These are phyloP conservation scores for Claviceps fusiformis DNA, from an alignment of 2,329 filamentous ascomycete species.

Conservation along the genomic window DNA sequence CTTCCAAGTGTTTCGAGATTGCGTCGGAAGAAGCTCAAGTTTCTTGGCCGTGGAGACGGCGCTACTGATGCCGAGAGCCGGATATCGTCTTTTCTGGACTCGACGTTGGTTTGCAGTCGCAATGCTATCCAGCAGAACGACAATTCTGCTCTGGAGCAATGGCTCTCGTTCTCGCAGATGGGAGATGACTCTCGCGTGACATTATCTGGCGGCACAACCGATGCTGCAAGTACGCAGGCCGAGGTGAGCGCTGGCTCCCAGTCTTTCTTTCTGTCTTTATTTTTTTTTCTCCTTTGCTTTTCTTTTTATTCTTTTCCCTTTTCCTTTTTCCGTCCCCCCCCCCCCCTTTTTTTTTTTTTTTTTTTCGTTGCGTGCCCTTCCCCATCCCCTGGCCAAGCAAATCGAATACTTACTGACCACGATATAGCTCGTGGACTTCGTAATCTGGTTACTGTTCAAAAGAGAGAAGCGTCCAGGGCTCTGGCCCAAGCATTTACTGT, in stretches of 20 bases:
- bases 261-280: not conserved
- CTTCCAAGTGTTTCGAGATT: conserved; percentile 55
- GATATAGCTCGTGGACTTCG: conserved; percentile 60
- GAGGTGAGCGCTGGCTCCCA: conserved; percentile 35
- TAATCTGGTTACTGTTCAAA: conserved; percentile 64
- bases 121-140: conserved; percentile 12
- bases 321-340: too few relatives aligned
- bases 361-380: not conserved
- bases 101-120: conserved; percentile 48
- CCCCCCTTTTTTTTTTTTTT: too few relatives aligned
- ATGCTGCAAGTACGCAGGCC: conserved; percentile 40
- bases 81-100: conserved; percentile 51
- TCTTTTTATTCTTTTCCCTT: too few relatives aligned
- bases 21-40: conserved; percentile 41
- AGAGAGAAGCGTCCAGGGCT: conserved; percentile 29
- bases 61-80: conserved; percentile 21
- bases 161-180: conserved; percentile 47
- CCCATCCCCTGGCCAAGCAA: not conserved
- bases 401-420: not conserved
- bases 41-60: conserved; percentile 23
- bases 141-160: conserved; percentile 38
- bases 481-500: conserved; percentile 62
- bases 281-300: not conserved
- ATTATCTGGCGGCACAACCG: conserved; percentile 31
- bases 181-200: conserved; percentile 45